Base-by-base conservation (phyloP, 1,284 basidiomycete species). In the Gastroboletus turbinatus region DNA sequence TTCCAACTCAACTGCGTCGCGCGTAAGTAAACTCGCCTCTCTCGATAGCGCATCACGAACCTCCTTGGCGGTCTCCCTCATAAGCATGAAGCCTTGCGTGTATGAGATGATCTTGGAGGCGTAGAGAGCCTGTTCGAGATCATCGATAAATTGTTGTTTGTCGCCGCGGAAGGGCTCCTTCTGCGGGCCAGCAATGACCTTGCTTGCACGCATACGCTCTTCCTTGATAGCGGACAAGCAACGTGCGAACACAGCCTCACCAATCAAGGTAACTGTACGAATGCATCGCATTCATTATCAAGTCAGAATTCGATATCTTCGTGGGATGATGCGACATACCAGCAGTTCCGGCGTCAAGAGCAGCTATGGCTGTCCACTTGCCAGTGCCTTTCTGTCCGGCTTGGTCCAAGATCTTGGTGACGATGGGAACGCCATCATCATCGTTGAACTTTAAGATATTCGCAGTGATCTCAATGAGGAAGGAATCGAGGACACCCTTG, bases 371-470 rank as follows among this genome's bases (percentile, higher is more conserved):
- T 59, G 97, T 99, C 97, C 97, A 99, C 79, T 99, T 99, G 58
- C 97, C 97, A 63, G 97, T 99, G 74, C 97, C 97, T 81, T 99
- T 99, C 77, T 99, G 97, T 57, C 96, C 97, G 62, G 97, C 97
- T 70, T 90, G 73, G 75, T 98, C 96, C 62, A 98, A 84, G 69
- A 99, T 97, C 81, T 99, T 99, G 70, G 80, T 82, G 63, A 99
- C 86, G 63, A 99, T 84, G 56, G 94, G 92, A 68, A 77, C 82
- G 58, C 96, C 96, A 74, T 99, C 96, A 57, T 92, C 89, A 73
- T 99, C 97, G 74, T 98, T 96, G 85, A 91, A 97, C 70, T 87
- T 89, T 73, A 98, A 88, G 73, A 98, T 95, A 75, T 96, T 92
- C 66, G 91, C 83, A 59, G 96, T 98, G 77, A 99, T 98, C 66